Base-by-base conservation (phyloP, 768 basidiomycete genomes). In the Cystobasidium onofrii region DNA sequence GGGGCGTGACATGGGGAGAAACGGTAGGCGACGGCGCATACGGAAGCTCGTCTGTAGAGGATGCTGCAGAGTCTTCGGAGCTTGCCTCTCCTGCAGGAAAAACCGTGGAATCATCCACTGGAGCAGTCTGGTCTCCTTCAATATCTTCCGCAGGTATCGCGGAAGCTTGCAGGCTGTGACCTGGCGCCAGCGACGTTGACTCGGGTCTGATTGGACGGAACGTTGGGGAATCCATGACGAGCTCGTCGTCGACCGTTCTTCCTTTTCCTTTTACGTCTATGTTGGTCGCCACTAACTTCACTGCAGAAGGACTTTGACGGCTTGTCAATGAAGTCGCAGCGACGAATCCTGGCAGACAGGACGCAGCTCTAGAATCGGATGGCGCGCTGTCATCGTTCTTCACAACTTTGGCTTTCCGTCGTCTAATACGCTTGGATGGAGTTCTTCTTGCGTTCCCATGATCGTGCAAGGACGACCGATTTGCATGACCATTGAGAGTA, bases 21-120 rank as follows among this genome's bases (percentile, higher is more conserved):
- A 46, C 52, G 18, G 15, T 41, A 17, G 52, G 52, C 31, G 52
- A 55, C 15, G 69, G 52, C 12, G 39, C 13, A 23, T 71, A 60
- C 25, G 33, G 29, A 1, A 60, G 50, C 36, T 71, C 69, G 36
- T 71, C 69, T n/a, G 69, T 71, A 1, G 69, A 71, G 3, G 69
- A 71, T 6, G 55, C 55, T 17, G 27, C 46, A 3, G 65, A 67
- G 10, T 57, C 69, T 39, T 46, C 33, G 23, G 69, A 54, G 33
- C 36, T 41, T 29, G 54, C 46, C 10, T 15, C n/a, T n/a, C 20
- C 46, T 20, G 3, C 20, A 20, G 6, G 10, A 50, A 7, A 4
- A 50, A 7, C n/a, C 12, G 46, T 20, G 20, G 12, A 4, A n/a
- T 20, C 18, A 20, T 12, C 4, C 20, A 12, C 10, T 50, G 46